These are phyloP conservation scores for Apiotrichum montevideense DNA, from an alignment of 1,284 basidiomycete species.

Conservation along the genomic window DNA sequence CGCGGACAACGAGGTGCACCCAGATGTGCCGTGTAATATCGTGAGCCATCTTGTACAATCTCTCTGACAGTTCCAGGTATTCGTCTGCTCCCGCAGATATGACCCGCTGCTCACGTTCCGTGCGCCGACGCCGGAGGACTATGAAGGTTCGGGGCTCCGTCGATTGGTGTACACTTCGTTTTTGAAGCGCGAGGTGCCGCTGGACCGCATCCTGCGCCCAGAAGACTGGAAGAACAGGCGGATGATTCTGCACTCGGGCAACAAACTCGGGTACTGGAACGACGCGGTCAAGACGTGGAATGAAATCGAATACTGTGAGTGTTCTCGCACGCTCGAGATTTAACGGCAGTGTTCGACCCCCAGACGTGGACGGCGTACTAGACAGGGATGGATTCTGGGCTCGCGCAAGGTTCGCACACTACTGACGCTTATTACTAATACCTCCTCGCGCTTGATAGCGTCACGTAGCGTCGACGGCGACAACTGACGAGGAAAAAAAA, in stretches of 20 bases:
- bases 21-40: slow-evolving; percentile 64
- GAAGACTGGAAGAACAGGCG: background rate
- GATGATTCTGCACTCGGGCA: slow-evolving; percentile 6
- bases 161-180: slow-evolving; percentile 34
- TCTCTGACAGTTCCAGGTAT: slow-evolving; percentile 3
- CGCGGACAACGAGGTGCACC: slow-evolving; percentile 41
- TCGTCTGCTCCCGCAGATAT: slow-evolving; percentile 40
- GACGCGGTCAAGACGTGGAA: slow-evolving; percentile 25
- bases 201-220: slow-evolving; percentile 22
- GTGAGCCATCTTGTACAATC: slow-evolving; percentile 47
- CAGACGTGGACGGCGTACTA: slow-evolving; percentile 30
- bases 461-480: no score
- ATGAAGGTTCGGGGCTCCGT: slow-evolving; percentile 29
- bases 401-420: no score
- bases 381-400: no score
- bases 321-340: no score
- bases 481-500: no score
- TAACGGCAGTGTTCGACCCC: no score
- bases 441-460: no score
- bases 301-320: slow-evolving; percentile 33
- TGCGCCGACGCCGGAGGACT: slow-evolving; percentile 42
- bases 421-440: no score
- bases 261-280: slow-evolving; percentile 12
- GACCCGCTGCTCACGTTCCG: slow-evolving; percentile 61
- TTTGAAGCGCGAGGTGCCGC: slow-evolving; percentile 25